Evolutionary conservation across 2,329 filamentous ascomycete genomes (phyloP).

Genomic region (Akanthomyces uredinophilus): DNA sequence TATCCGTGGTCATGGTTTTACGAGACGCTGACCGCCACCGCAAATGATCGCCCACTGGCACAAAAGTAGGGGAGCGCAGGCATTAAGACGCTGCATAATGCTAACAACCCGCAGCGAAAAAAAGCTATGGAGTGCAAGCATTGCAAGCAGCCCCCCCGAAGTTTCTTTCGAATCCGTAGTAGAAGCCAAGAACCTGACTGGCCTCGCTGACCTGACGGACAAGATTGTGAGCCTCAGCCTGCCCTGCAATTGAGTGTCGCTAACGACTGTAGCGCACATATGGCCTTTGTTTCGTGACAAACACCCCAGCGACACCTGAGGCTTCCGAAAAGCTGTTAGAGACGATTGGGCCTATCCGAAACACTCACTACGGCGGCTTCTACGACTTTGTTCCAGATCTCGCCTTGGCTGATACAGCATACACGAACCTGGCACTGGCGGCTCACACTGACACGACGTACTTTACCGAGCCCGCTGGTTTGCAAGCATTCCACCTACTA

Average conservation of each 20-base stretch:
- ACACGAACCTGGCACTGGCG: slow-evolving; percentile 76
- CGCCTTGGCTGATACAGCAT: slow-evolving; percentile 82
- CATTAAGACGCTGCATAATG: neutral
- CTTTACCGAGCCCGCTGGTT: slow-evolving; percentile 83
- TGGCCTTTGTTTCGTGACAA: slow-evolving; percentile 74
- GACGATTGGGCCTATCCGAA: slow-evolving; percentile 78
- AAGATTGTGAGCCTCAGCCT: slow-evolving; percentile 50
- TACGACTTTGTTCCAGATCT: slow-evolving; percentile 86
- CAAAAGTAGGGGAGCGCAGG: neutral
- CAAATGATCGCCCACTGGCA: slow-evolving; percentile 20
- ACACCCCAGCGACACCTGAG: slow-evolving; percentile 60
- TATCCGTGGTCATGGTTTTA: slow-evolving; percentile 56
- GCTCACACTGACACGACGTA: slow-evolving; percentile 95
- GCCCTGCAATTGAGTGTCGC: neutral
- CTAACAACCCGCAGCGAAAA: neutral
- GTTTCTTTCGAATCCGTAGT: slow-evolving; percentile 59
- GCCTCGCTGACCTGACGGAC: slow-evolving; percentile 57
- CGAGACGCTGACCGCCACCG: slow-evolving; percentile 26
- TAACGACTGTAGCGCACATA: slow-evolving; percentile 47
- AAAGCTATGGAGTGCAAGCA: slow-evolving; percentile 27
- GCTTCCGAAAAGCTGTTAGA: slow-evolving; percentile 71
- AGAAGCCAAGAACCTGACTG: slow-evolving; percentile 36
- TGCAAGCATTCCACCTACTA: slow-evolving; percentile 90
- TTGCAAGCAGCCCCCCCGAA: slow-evolving; percentile 46
- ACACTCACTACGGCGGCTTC: slow-evolving; percentile 81